Evolutionary conservation across 495 filamentous ascomycete genomes (phyloP), one percentile per base, ranked within the genome.

Genomic region (Xylaria telfairii): DNA sequence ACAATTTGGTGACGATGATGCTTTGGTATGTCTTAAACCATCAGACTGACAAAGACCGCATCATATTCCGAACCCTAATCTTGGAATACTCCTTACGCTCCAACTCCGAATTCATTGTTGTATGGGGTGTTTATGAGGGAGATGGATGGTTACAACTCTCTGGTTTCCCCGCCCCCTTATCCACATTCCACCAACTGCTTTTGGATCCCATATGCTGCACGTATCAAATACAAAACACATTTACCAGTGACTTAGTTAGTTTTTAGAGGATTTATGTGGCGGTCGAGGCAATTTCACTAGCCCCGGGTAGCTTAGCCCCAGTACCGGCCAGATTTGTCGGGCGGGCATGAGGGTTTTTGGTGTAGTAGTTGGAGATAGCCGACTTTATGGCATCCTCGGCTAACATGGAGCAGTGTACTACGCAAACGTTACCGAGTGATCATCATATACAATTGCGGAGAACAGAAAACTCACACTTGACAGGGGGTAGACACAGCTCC

Each of bases 331-430:
- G 88, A 76, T 93, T 87, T 8, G 94, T 95, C 17, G 83, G 68
- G 70, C 86, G 85, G n/a, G 89, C 89, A 46, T 91, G 88, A 68
- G 93, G 92, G 87, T 93, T 95, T 89, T 98, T 98, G 78, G 90
- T 93, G 86, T 97, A 94, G 86, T 98, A 98, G 81, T 99, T 95
- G 65, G 90, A 92, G 81, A 98, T 98, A 69, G 96, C 96, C n/a
- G 93, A 95, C 83, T 98, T 98, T 88, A 99, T 98, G 70, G 96
- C 96, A 80, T 99, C 95, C 84, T 99, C 96, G 32, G 96, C 96
- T 69, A 99, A 90, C 93, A 99, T 97, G 69, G 95, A 98, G 88
- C 96, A 99, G 83, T 99, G 96, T 37, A 98, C 91, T 93, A 47
- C 8, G 39, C 26, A 67, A 30, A 57, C 17, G 41, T 78, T 70